A percentile compares a stretch with the other conserved stretches of the same genome.
These are phyloP conservation scores for Berberis vulgaris DNA, from an alignment of 164 flowering plant genomes.

Conservation along the genomic window DNA sequence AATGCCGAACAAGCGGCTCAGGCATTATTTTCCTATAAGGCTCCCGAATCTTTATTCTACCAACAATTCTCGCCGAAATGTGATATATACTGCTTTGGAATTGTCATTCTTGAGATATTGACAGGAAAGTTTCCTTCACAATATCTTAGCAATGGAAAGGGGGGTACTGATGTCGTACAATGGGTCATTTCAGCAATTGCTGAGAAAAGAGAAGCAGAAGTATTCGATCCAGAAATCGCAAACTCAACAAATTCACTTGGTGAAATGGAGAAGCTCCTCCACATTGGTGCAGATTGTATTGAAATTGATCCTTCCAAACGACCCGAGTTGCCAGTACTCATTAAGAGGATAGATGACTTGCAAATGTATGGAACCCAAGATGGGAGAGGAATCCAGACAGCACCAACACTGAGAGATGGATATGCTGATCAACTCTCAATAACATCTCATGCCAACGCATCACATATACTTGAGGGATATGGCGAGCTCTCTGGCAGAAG, in stretches of 20 bases:
- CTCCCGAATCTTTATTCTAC: conserved; percentile 48
- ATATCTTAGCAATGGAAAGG: conserved; percentile 63
- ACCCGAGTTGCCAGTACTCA: conserved; percentile 46
- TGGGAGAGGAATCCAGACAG: background rate
- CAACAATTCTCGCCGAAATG: conserved; percentile 50
- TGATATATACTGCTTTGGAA: conserved; percentile 78
- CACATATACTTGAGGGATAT: no score
- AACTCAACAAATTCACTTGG: conserved; percentile 13
- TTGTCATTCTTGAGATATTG: conserved; percentile 70
- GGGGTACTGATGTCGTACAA: conserved; percentile 76
- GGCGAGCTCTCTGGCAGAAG: no score
- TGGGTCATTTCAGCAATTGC: conserved; percentile 50
- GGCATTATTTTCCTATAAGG: conserved; percentile 54
- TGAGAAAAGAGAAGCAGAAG: conserved; percentile 39
- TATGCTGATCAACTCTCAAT: background rate
- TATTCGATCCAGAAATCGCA: conserved; percentile 65
- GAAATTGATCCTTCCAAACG: conserved; percentile 36
- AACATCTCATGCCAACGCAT: no score
- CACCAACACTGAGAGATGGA: conserved; percentile 9
- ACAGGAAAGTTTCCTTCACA: conserved; percentile 88
- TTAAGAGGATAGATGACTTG: conserved; percentile 55
- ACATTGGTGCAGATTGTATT: conserved; percentile 53
- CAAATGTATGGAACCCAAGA: conserved; percentile 8
- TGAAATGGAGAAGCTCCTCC: conserved; percentile 45
- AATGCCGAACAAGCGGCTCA: conserved; percentile 35